Evolutionary conservation across 2,329 filamentous ascomycete genomes (phyloP), one percentile per base, ranked within the genome.

Genomic region (Biscogniauxia mediterranea): DNA sequence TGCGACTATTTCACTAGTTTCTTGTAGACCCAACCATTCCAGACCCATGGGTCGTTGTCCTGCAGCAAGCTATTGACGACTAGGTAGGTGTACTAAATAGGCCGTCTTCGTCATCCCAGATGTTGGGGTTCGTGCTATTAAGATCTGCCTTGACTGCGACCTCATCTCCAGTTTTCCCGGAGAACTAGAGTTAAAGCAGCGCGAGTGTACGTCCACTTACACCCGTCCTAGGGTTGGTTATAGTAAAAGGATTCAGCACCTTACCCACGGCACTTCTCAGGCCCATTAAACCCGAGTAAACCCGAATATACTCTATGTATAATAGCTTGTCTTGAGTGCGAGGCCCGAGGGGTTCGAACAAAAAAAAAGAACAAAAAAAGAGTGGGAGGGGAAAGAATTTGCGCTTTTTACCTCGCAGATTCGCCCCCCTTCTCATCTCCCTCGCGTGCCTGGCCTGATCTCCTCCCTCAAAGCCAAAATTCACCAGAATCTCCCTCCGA

Each of bases 401-500:
- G 8, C 26, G 26, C 26, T 28, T 7, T 17, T 17, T 17, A 42
- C 38, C 5, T 42, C 55, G 62, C 21, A 69, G 20, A 21, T 65
- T 65, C 19, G 60, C 49, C 52, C 61, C 64, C 52, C 25, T 54
- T 15, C 38, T n/a, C n/a, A n/a, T 42, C 20, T 59, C 58, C 1
- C 55, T 62, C 7, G 61, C 67, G 25, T 56, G 61, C 61, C 69
- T 71, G 2, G 64, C 58, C 66, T 82, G n/a, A n/a, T n/a, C n/a
- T n/a, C n/a, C 80, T 68, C 82, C 78, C 25, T 75, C 74, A 5
- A 81, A 75, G 7, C 79, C 78, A 57, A 82, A 58, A 63, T 83
- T 80, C 0, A 75, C 75, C 51, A 82, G 70, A 55, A 83, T 82
- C 68, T 83, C n/a, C 81, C 62, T 83, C 80, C 54, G 78, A 80